A percentile compares a stretch with the other conserved stretches of the same genome.
Evolutionary conservation across 2,329 filamentous ascomycete species (phyloP).

Genomic region (Hypoxylon sp.): DNA sequence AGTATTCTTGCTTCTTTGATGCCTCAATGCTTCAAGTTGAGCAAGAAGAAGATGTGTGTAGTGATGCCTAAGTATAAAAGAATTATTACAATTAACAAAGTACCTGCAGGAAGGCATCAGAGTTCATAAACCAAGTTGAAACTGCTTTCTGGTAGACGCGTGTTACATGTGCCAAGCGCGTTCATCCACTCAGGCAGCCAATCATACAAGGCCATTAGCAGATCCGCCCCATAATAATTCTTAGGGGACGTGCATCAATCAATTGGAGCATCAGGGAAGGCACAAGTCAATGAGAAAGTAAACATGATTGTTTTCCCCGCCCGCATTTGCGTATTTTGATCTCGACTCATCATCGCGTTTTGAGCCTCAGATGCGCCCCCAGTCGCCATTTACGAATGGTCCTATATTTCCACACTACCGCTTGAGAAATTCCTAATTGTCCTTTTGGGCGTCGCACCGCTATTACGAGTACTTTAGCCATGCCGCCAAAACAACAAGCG

Average conservation of each 20-base stretch:
- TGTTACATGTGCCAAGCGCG: slow-evolving; percentile 43
- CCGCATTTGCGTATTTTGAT: slow-evolving; percentile 11
- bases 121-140: slow-evolving; percentile 8
- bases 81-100: background rate
- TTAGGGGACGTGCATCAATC: slow-evolving; percentile 34
- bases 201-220: slow-evolving; percentile 15
- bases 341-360: slow-evolving; percentile 10
- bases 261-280: slow-evolving; percentile 43
- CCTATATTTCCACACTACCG: slow-evolving; percentile 7
- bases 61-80: slow-evolving; percentile 2
- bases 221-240: slow-evolving; percentile 35
- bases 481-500: slow-evolving; percentile 58
- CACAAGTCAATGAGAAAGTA: slow-evolving; percentile 35
- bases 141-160: slow-evolving; percentile 41
- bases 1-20: background rate
- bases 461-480: slow-evolving; percentile 40
- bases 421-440: slow-evolving; percentile 15
- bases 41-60: background rate
- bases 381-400: background rate
- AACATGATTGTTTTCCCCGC: slow-evolving; percentile 40
- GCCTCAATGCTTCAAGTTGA: background rate
- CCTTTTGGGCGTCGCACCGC: background rate
- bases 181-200: slow-evolving; percentile 22
- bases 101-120: background rate
- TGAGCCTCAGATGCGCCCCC: slow-evolving; percentile 16